These are phyloP conservation scores for Agaricus blazei DNA, from an alignment of 768 basidiomycete species.

Conservation along the genomic window DNA sequence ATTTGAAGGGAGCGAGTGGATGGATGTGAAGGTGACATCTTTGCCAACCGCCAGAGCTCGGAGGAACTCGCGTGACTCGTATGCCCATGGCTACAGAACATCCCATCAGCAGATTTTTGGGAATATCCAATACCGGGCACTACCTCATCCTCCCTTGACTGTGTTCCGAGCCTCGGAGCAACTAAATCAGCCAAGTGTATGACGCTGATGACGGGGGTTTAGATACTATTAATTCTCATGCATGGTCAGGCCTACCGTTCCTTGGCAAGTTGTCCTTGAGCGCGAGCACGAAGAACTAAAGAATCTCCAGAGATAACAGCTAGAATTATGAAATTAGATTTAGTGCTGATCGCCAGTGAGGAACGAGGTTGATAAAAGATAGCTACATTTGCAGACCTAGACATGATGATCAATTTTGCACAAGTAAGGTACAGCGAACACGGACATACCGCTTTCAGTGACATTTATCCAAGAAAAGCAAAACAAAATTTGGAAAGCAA, in stretches of 20 bases:
- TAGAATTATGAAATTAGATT: constrained; percentile 29
- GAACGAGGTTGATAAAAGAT: constrained; percentile 1
- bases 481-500: constrained; percentile 3
- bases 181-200: constrained; percentile 85
- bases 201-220: constrained; percentile 42
- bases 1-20: constrained; percentile 72
- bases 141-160: constrained; percentile 87
- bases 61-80: constrained; percentile 89
- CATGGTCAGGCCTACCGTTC: constrained; percentile 55
- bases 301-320: constrained; percentile 92
- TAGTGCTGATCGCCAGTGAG: neutral
- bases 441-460: constrained; percentile 66
- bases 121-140: constrained; percentile 10
- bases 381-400: constrained; percentile 60
- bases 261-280: constrained; percentile 85
- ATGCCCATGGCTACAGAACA: constrained; percentile 71
- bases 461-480: constrained; percentile 37
- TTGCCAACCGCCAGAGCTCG: constrained; percentile 85
- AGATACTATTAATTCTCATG: neutral
- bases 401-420: constrained; percentile 3
- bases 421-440: neutral
- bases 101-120: neutral
- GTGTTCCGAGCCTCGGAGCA: constrained; percentile 81
- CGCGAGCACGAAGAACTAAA: constrained; percentile 73
- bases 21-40: constrained; percentile 78